These are phyloP conservation scores for Miamiensis avidus DNA, from an alignment of 169 alveolate genomes.

Conservation along the genomic window DNA sequence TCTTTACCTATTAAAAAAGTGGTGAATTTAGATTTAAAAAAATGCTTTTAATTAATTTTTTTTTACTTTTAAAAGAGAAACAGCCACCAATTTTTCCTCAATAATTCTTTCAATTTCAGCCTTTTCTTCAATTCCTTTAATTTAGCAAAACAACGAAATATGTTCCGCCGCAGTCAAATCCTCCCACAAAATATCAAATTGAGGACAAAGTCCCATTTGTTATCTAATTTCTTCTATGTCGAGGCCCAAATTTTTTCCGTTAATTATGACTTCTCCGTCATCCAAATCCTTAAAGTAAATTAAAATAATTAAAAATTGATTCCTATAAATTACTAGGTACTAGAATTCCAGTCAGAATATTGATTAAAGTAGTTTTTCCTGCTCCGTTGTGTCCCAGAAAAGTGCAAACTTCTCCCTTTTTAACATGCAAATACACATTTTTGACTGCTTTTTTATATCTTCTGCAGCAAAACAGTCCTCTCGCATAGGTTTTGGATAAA, in stretches of 20 bases:
- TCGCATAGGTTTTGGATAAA: too few relatives aligned
- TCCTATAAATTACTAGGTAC: constrained; percentile 73
- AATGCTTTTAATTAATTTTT: too few relatives aligned
- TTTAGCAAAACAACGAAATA: constrained; percentile 52
- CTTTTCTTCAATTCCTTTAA: constrained; percentile 59
- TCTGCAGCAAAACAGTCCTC: constrained; percentile 19
- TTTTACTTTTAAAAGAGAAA: too few relatives aligned
- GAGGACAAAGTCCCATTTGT: constrained; percentile 79
- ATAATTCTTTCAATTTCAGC: constrained; percentile 40
- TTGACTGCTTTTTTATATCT: constrained; percentile 66
- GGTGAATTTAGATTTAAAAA: too few relatives aligned
- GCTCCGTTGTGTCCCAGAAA: constrained; percentile 94
- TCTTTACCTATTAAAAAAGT: constrained; percentile 62
- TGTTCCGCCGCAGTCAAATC: constrained; percentile 84
- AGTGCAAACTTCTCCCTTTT: constrained; percentile 81
- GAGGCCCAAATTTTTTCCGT: constrained; percentile 62
- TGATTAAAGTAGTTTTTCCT: constrained; percentile 90
- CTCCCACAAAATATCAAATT: constrained; percentile 82
- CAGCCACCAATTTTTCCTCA: constrained; percentile 55
- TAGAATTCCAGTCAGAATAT: constrained; percentile 71
- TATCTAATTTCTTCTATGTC: constrained; percentile 71
- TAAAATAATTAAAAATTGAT: constrained; percentile 60
- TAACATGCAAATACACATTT: constrained; percentile 68
- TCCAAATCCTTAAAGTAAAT: too few relatives aligned
- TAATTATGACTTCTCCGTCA: constrained; percentile 76